A percentile compares a stretch with the other conserved stretches of the same genome.
Evolutionary conservation across 352 stramenopile genomes (phyloP).

Genomic region (Globisporangium rhizosaccharum): DNA sequence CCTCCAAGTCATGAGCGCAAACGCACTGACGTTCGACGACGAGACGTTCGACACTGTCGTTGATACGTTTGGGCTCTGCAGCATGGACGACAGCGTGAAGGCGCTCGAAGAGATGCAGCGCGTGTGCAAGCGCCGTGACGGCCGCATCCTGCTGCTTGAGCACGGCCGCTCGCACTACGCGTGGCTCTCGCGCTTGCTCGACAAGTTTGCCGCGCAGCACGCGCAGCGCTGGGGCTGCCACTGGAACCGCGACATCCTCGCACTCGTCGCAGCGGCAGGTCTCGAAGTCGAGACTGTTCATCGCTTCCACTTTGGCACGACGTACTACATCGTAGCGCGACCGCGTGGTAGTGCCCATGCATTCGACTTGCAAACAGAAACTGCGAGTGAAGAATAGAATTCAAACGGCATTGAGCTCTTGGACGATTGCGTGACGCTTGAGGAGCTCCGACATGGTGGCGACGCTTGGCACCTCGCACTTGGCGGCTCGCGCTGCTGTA

Average conservation of each 20-base stretch:
- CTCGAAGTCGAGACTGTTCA: slow-evolving; percentile 83
- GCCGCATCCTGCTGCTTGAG: slow-evolving; percentile 92
- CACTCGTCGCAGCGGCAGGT: slow-evolving; percentile 76
- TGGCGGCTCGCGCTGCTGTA: too few species aligned
- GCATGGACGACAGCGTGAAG: slow-evolving; percentile 90
- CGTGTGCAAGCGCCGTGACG: slow-evolving; percentile 75
- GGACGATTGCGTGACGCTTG: neutral
- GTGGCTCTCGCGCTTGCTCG: slow-evolving; percentile 89
- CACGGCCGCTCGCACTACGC: slow-evolving; percentile 89
- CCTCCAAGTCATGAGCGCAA: slow-evolving; percentile 53
- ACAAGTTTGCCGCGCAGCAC: slow-evolving; percentile 91
- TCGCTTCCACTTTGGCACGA: slow-evolving; percentile 95
- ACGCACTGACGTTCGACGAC: slow-evolving; percentile 55
- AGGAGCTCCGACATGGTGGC: neutral
- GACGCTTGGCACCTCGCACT: neutral
- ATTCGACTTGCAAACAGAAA: neutral
- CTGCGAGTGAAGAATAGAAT: neutral
- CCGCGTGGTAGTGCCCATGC: slow-evolving; percentile 14
- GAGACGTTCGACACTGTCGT: slow-evolving; percentile 92
- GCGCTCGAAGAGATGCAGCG: slow-evolving; percentile 91
- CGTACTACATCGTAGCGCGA: slow-evolving; percentile 83
- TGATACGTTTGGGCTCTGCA: slow-evolving; percentile 96
- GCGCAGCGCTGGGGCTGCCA: slow-evolving; percentile 94
- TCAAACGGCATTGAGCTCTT: neutral
- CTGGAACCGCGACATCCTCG: slow-evolving; percentile 95